Conservation (phyloP, 1,284 basidiomycete genomes). For the Waitea zeae region DNA sequence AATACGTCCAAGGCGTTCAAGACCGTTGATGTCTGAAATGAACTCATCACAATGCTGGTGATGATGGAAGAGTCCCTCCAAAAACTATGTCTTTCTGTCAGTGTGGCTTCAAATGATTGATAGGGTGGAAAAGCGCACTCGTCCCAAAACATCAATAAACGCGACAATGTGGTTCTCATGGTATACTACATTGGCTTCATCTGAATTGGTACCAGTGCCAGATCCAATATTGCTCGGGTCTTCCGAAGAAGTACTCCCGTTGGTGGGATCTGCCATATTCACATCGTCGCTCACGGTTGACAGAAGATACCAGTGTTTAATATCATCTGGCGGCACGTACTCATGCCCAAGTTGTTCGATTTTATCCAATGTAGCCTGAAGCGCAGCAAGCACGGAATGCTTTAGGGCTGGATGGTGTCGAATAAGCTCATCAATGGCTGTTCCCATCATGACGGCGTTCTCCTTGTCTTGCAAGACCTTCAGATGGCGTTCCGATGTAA, state of each 20-base stretch:
- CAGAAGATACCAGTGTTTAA: slow-evolving; percentile 50
- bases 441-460: slow-evolving; percentile 78
- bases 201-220: slow-evolving; percentile 4
- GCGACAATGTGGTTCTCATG: slow-evolving; percentile 63
- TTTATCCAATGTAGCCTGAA: slow-evolving; percentile 51
- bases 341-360: slow-evolving; percentile 58
- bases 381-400: slow-evolving; percentile 56
- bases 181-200: slow-evolving; percentile 16
- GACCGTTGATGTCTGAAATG: slow-evolving; percentile 56
- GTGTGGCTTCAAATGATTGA: slow-evolving; percentile 3
- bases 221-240: too few species aligned
- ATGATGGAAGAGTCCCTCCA: slow-evolving; percentile 91
- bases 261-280: background rate
- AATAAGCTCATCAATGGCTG: slow-evolving; percentile 87
- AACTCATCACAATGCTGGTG: slow-evolving; percentile 85
- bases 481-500: slow-evolving; percentile 74
- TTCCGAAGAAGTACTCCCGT: too few species aligned
- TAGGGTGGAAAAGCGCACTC: slow-evolving; percentile 27
- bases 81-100: slow-evolving; percentile 34
- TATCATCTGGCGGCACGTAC: slow-evolving; percentile 37
- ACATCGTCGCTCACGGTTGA: slow-evolving; percentile 16
- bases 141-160: slow-evolving; percentile 60
- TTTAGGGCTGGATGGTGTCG: slow-evolving; percentile 91
- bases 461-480: slow-evolving; percentile 89
- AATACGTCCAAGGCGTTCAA: slow-evolving; percentile 61